Conservation (phyloP, 345 rosid species). For the Odontarrhena argentea region DNA sequence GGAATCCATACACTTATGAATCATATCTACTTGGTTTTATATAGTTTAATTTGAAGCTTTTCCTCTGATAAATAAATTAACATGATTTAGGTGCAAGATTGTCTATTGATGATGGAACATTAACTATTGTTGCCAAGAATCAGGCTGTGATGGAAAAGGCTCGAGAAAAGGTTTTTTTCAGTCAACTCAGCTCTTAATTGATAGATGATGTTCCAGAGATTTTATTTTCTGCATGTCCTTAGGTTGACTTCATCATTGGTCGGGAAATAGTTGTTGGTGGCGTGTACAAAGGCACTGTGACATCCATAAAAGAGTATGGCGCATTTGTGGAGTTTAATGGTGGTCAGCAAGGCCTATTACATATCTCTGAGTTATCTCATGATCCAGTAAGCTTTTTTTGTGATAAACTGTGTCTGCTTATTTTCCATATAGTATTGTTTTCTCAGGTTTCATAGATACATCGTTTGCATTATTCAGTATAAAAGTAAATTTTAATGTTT, state of each 20-base stretch:
- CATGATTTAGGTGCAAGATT: conserved; percentile 66
- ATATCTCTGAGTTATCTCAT: conserved; percentile 92
- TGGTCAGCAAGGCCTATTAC: conserved; percentile 91
- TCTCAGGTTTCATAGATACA: too few relatives aligned
- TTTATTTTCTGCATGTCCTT: conserved; percentile 36
- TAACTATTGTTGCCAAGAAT: conserved; percentile 83
- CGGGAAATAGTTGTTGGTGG: conserved; percentile 90
- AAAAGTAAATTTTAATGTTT: conserved; percentile 6
- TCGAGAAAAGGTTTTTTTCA: conserved; percentile 66
- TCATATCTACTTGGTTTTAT: not conserved
- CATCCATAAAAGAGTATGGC: conserved; percentile 93
- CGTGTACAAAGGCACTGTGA: conserved; percentile 78
- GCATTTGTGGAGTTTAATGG: conserved; percentile 97
- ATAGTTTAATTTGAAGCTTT: conserved; percentile 5
- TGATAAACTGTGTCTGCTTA: conserved; percentile 15
- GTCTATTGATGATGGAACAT: conserved; percentile 72
- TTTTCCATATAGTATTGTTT: not conserved
- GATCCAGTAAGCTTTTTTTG: conserved; percentile 61
- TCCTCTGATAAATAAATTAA: conserved; percentile 7
- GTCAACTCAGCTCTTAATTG: conserved; percentile 13
- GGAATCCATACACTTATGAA: conserved; percentile 3
- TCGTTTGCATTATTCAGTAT: conserved; percentile 1
- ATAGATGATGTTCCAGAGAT: not conserved
- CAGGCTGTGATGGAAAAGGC: conserved; percentile 74
- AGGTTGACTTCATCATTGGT: conserved; percentile 84